Conservation (phyloP, 306 rosid species). For the Cicer bijugum region DNA sequence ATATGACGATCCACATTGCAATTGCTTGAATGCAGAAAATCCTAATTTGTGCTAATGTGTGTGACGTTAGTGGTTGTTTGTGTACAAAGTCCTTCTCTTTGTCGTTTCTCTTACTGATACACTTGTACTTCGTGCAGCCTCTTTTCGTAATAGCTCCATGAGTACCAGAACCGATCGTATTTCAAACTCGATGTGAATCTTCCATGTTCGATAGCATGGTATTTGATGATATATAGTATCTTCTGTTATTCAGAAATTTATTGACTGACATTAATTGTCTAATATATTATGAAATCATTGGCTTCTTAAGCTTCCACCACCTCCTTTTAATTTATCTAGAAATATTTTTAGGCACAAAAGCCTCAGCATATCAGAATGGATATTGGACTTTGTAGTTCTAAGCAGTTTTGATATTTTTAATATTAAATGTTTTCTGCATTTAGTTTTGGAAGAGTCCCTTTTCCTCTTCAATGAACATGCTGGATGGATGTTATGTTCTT, state of each 20-base stretch:
- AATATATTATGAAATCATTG: constrained; percentile 24
- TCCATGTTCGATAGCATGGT: constrained; percentile 37
- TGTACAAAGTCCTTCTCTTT: background rate
- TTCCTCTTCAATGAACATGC: constrained; percentile 30
- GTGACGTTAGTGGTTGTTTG: background rate
- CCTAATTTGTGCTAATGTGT: background rate
- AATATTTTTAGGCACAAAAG: constrained; percentile 39
- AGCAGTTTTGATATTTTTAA: constrained; percentile 41
- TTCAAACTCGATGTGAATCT: constrained; percentile 40
- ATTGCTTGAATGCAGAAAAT: background rate
- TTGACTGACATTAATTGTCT: constrained; percentile 36
- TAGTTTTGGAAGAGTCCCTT: background rate
- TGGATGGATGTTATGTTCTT: constrained; percentile 6
- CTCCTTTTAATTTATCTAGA: constrained; percentile 14
- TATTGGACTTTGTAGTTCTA: constrained; percentile 32
- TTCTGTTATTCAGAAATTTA: constrained; percentile 6
- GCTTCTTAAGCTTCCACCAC: background rate
- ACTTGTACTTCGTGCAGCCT: constrained; percentile 60
- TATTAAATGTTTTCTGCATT: constrained; percentile 15
- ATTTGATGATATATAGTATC: constrained; percentile 39
- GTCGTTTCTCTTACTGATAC: constrained; percentile 32
- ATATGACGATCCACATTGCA: background rate
- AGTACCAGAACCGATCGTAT: constrained; percentile 45
- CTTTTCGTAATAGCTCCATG: constrained; percentile 69
- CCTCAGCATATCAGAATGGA: constrained; percentile 29